These are phyloP conservation scores for Ganoderma lucidum DNA, from an alignment of 1,284 basidiomycete species.

Conservation along the genomic window DNA sequence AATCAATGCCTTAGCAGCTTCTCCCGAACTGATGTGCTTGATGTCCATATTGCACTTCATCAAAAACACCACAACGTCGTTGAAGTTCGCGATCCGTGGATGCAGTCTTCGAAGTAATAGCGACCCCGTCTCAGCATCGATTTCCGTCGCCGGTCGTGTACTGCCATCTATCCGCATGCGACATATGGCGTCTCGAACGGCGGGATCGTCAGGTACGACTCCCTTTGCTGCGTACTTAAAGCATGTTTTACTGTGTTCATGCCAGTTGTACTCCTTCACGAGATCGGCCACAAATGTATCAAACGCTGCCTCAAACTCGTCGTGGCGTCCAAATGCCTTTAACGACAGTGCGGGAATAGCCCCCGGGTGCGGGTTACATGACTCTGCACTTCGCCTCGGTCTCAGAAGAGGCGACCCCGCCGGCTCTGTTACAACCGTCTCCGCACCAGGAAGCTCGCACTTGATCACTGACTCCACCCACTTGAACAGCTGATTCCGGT, in stretches of 20 bases:
- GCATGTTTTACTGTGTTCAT: not conserved
- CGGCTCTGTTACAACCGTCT: not conserved
- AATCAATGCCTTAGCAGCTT: not conserved
- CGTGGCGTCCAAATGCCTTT: not conserved
- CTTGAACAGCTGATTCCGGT: not conserved
- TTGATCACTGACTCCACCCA: not conserved
- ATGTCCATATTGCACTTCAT: conserved; percentile 1
- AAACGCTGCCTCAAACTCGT: not conserved
- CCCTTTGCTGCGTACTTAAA: not conserved
- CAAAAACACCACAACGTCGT: not conserved
- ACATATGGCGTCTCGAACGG: not conserved
- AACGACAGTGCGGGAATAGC: not conserved
- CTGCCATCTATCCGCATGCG: not conserved
- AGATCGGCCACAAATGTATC: not conserved
- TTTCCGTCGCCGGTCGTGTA: not conserved
- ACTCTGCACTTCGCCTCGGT: not conserved
- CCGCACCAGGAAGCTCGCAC: not conserved
- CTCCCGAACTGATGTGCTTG: not conserved
- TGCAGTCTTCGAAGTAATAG: not conserved
- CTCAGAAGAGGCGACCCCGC: not conserved
- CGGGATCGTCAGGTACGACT: not conserved
- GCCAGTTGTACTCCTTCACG: not conserved
- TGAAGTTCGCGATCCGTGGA: not conserved
- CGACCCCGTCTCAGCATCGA: not conserved
- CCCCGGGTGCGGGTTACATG: not conserved